A percentile compares a stretch with the other conserved stretches of the same genome.
phyloP scores from a whole-genome alignment of 768 basidiomycete species.

The Mycena maculata region DNA sequence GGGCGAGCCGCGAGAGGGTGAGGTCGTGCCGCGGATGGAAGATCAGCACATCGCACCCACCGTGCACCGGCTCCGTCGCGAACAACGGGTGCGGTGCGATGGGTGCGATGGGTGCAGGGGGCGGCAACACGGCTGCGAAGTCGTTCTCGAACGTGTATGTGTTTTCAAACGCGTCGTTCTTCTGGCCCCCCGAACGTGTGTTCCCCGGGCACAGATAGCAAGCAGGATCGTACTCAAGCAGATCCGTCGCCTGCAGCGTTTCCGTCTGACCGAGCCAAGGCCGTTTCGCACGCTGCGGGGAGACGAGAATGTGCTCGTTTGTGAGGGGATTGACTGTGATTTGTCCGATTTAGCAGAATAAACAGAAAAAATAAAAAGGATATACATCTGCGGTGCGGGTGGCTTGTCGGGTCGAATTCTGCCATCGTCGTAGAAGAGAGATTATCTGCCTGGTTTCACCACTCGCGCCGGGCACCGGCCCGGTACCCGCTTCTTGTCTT shows the following conservation, averaged over 20 bases:
- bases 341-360: conserved; percentile 9
- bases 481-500: conserved; percentile 9
- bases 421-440: conserved; percentile 38
- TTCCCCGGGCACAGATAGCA: conserved; percentile 95
- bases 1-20: conserved; percentile 75
- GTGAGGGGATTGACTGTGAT: conserved; percentile 82
- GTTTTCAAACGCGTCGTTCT: conserved; percentile 74
- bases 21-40: conserved; percentile 91
- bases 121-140: conserved; percentile 81
- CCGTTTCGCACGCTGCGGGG: conserved; percentile 89
- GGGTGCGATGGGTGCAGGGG: conserved; percentile 67
- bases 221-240: conserved; percentile 73
- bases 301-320: conserved; percentile 82
- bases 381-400: conserved; percentile 80
- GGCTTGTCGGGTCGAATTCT: conserved; percentile 68
- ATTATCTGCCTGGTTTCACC: not conserved
- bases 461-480: not conserved
- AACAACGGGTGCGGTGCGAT: conserved; percentile 69
- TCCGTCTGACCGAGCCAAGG: conserved; percentile 94
- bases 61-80: conserved; percentile 74
- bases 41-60: conserved; percentile 88
- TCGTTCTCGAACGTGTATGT: conserved; percentile 86
- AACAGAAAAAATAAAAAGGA: conserved; percentile 24
- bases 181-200: conserved; percentile 72
- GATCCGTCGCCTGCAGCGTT: conserved; percentile 59